Conservation (phyloP, 78 protist genomes). For the Acrasis kona region DNA sequence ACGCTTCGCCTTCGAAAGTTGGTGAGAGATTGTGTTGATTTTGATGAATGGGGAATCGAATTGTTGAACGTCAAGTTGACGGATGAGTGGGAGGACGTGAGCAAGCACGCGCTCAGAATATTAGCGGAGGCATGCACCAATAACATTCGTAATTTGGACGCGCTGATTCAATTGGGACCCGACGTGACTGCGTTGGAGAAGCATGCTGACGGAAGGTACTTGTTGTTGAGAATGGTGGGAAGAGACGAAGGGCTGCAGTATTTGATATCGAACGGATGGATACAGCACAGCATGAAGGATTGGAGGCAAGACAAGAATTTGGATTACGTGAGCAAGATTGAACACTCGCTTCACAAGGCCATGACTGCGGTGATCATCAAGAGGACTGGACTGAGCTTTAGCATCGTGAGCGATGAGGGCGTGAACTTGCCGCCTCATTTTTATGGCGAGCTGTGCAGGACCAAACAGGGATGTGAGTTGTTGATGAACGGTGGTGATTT, state of each 20-base stretch:
- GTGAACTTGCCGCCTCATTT: not conserved
- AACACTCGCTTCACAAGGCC: not conserved
- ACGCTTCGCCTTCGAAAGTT: not conserved
- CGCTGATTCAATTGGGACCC: not conserved
- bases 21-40: not conserved
- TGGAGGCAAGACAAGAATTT: not conserved
- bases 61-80: not conserved
- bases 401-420: not conserved
- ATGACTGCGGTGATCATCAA: not conserved
- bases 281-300: not conserved
- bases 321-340: not conserved
- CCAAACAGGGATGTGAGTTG: not conserved
- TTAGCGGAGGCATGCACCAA: not conserved
- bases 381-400: not conserved
- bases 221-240: not conserved
- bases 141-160: not conserved
- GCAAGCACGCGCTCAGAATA: not conserved
- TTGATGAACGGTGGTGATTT: not conserved
- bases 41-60: not conserved
- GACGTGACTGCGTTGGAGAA: not conserved
- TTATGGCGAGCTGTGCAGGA: not conserved
- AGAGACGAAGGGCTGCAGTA: not conserved
- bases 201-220: not conserved
- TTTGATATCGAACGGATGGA: not conserved
- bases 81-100: not conserved